Base-by-base conservation (phyloP, 2,329 filamentous ascomycete species). In the Septoria linicola region DNA sequence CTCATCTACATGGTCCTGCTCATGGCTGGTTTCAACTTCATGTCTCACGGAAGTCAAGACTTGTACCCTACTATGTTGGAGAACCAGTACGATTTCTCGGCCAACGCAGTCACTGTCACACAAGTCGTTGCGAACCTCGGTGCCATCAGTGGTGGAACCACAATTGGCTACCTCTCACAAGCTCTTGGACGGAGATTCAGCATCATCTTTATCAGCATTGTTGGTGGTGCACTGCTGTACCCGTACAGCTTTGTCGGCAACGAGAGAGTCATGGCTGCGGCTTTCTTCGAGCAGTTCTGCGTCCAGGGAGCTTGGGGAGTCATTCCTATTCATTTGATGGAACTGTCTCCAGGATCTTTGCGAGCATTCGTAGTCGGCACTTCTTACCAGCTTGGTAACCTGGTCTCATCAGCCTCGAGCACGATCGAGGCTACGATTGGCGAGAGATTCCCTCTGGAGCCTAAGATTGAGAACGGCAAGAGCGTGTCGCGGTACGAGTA, bases 1-100 rank as follows among this genome's bases (percentile, higher is more conserved):
- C 75, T 96, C 49, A 74, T 83, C 30, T 96, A 96, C 71, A 76
- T 95, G 51, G 88, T 95, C 5, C 74, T 95, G 1, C 76, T 95
- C 32, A 95, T 95, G 88, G 85, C 88, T 1, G 89, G 89, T 3
- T 93, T 95, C 76, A 95, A 95, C 72, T 95, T 93, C 66, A 90
- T 93, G 87, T 87, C 84, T 14, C 88, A 91, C 66, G 87, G 87
- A 47, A 86, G 82, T 17, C 83, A 87, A 62, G 81, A 85, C 67
- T 68, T 83, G 2, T 84, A 83, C 57, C 80, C 79, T 0, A 82
- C 80, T 3, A 79, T 84, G 73, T 65, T 83, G 11, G 62, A 72
- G 70, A 87, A 78, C 57, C 76, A 82, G 60, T 81, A 77, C 67
- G 70, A 73, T 47, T 82, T 83, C 69, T 74, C 72, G 7, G 49